These are phyloP conservation scores for Kodamaea kaohsiungensis DNA, from an alignment of 805 yeast species.

Conservation along the genomic window DNA sequence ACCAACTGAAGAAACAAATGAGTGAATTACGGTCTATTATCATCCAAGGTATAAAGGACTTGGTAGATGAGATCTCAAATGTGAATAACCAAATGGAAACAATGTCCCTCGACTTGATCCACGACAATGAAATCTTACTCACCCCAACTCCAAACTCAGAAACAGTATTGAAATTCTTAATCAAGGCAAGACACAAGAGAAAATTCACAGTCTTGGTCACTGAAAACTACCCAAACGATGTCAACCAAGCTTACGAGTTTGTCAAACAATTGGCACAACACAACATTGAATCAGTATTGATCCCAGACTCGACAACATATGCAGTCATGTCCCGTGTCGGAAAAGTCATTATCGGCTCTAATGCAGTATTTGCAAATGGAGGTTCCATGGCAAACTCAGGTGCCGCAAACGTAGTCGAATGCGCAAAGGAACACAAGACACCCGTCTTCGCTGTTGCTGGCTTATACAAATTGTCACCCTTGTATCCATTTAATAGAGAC, in stretches of 20 bases:
- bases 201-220: conserved; percentile 90
- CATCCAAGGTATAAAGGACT: conserved; percentile 88
- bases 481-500: conserved; percentile 87
- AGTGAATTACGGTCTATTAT: conserved; percentile 80
- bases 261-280: conserved; percentile 80
- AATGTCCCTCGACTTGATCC: conserved; percentile 90
- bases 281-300: conserved; percentile 84
- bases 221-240: conserved; percentile 88
- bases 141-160: conserved; percentile 95
- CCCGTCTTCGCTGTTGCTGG: conserved; percentile 97
- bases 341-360: conserved; percentile 90
- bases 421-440: conserved; percentile 93
- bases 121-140: conserved; percentile 80
- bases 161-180: conserved; percentile 82
- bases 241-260: conserved; percentile 72
- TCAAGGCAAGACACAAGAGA: conserved; percentile 86
- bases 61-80: conserved; percentile 86
- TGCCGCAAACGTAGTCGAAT: conserved; percentile 88
- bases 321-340: conserved; percentile 98
- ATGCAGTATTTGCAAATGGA: conserved; percentile 93
- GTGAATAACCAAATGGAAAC: conserved; percentile 89
- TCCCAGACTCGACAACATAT: conserved; percentile 89
- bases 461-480: conserved; percentile 86
- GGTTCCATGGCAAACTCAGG: conserved; percentile 91
- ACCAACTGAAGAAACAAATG: conserved; percentile 42